phyloP scores from a whole-genome alignment of 176 grass and related monocot species.

The Eremochloa ophiuroides region DNA sequence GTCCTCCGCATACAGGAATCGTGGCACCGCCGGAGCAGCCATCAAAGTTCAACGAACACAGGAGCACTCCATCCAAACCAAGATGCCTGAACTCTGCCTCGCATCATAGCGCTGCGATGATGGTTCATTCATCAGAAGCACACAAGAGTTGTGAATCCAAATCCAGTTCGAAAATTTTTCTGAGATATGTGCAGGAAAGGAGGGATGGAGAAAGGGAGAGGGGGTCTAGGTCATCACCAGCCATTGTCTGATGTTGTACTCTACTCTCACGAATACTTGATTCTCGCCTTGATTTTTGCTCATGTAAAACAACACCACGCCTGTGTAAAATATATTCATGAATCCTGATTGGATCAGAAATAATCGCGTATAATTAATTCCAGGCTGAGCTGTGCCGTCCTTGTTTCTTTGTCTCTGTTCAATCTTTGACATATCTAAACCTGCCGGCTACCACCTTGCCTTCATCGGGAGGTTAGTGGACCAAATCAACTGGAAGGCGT shows the following conservation, averaged over 20 bases:
- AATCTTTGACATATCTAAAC: not conserved
- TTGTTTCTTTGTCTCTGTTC: not conserved
- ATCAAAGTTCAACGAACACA: not conserved
- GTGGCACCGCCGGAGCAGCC: not conserved
- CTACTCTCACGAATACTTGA: not conserved
- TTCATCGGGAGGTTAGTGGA: conserved; percentile 4
- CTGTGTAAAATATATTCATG: conserved; percentile 20
- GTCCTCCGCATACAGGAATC: not conserved
- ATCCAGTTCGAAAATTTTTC: not conserved
- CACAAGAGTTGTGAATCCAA: not conserved
- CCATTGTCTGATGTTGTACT: not conserved
- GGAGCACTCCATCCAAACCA: not conserved
- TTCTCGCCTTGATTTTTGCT: not conserved
- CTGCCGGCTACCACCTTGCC: conserved; percentile 14
- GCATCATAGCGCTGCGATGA: not conserved
- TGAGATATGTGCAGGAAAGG: not conserved
- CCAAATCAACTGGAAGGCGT: conserved; percentile 6
- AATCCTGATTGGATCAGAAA: conserved; percentile 1
- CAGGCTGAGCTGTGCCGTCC: conserved; percentile 4
- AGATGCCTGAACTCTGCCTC: not conserved
- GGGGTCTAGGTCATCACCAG: not conserved
- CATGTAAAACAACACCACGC: conserved; percentile 8
- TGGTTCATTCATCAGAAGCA: not conserved
- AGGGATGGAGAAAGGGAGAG: not conserved
- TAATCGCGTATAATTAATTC: not conserved